A percentile compares a stretch with the other conserved stretches of the same genome.
Conservation (phyloP, 106 monocot species). For the Hemerocallis citrina region DNA sequence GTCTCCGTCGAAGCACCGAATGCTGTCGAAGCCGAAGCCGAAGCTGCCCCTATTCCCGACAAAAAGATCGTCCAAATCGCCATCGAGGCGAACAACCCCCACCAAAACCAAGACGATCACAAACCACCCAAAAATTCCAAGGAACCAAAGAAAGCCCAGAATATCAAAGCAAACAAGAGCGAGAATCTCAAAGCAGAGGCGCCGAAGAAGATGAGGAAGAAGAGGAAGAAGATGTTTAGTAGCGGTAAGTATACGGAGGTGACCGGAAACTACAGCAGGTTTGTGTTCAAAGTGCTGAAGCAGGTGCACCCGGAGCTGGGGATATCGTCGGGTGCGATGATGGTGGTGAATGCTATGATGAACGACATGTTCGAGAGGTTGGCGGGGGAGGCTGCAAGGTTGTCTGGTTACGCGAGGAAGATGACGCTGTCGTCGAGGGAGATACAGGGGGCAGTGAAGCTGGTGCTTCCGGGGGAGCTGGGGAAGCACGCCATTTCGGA, state of each 20-base stretch:
- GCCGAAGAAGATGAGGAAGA: background rate
- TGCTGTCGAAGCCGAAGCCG: background rate
- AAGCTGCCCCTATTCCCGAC: background rate
- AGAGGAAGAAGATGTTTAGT: background rate
- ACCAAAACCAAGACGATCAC: background rate
- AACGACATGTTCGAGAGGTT: conserved; percentile 38
- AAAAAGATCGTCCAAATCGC: background rate
- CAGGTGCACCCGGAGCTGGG: conserved; percentile 36
- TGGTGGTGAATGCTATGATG: conserved; percentile 32
- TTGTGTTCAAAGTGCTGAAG: conserved; percentile 35
- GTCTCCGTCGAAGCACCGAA: conserved; percentile 6
- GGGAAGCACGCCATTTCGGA: conserved; percentile 29
- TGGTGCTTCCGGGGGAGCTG: conserved; percentile 35
- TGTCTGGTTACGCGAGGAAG: conserved; percentile 8
- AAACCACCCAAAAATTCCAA: background rate
- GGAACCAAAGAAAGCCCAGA: background rate
- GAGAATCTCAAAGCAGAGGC: too few relatives aligned
- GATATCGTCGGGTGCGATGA: conserved; percentile 25
- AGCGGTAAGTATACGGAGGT: background rate
- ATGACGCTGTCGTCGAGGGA: conserved; percentile 19
- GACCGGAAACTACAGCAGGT: conserved; percentile 25
- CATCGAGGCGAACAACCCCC: background rate
- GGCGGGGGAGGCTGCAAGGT: conserved; percentile 22
- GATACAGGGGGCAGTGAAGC: conserved; percentile 11
- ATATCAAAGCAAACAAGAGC: too few relatives aligned